Base-by-base conservation (phyloP, 208 protist genomes). In the Trypanosoma avium region DNA sequence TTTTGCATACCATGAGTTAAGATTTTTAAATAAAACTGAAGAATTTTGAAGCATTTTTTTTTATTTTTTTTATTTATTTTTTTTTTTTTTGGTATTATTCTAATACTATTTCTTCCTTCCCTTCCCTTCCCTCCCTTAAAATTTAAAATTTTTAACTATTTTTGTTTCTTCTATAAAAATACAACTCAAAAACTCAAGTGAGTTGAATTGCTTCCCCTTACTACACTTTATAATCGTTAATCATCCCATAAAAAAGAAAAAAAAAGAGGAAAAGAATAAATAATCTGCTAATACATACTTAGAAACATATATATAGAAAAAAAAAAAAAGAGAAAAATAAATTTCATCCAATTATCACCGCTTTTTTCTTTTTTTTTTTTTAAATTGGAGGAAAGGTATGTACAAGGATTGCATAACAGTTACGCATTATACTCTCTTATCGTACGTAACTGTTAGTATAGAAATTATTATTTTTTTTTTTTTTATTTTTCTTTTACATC, bases 1-100 rank as follows among this genome's bases (percentile, higher is more conserved):
- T 71, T 91, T 97, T 55, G 91, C 75, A 69, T 81, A 80, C 66
- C 81, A 94, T 52, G 91, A 96, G 57, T 80, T 90, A 9, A 93
- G 79, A 73, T 96, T 96, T 73, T 89, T 94, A 27, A 67, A 50
- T 32, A 61, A 43, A 21, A 73, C 68, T 13, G 24, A 33, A 9
- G 81, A 83, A 5, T 46, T 40, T 42, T 64, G 83, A 46, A 91
- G 64, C 90, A 93, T 96, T 13, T 21, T 67, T 19, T 17, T 26
- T 47, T 30, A 12, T 43, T 29, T 29, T 17, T 19, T 40, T 32
- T 38, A 54, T 12, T 8, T 10, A 7, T 19, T 19, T 22, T 46
- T 50, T 9, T 9, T 24, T 30, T 30, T 30, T 15, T 22, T 50
- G 24, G 45, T 50, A 32, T 2, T 35, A 17, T 55, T 19, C 4